Evolutionary conservation across 2,329 filamentous ascomycete species (phyloP), one percentile per base, ranked within the genome.

Genomic region (Fusarium algeriense): DNA sequence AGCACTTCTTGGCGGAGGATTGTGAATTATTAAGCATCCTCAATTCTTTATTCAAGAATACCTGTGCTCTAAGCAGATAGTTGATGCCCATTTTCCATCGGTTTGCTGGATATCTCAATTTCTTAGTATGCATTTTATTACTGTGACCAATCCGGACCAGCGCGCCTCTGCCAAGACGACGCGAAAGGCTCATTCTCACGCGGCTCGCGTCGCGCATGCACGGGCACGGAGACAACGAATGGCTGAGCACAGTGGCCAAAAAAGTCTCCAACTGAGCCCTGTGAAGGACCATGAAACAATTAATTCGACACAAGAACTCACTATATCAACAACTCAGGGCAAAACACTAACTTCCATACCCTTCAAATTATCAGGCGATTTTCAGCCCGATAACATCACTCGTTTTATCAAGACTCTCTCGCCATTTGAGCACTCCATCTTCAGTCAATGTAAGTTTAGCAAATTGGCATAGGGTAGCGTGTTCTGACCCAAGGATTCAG

Each of bases 1-100:
- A 65, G 63, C 63, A 65, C 52, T 26, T 65, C 63, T 65, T 65
- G 60, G 60, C 63, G 14, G 34, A 19, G 17, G 6, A 28, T 30
- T 15, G 15, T 32, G 15, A 58, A 58, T 58, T 57, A 32, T 26
- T 23, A 56, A 60, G n/a, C 32, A 30, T 9, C 9, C 2, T 37
- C 17, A 26, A 15, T 37, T 4, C 20, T 26, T 8, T n/a, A 8
- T 17, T 26, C 48, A 50, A 50, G 26, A 26, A 12, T 11, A 11
- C 23, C 48, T 5, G 20, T 11, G 3, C 34, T 50, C 48, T 12
- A 23, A 32, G 11, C 12, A 50, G 6, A 35, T n/a, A 19, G 10
- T 44, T 12, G 20, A 17, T 44, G 15, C 6, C 30, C 14, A 17
- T 19, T 45, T 19, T 45, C 15, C 9, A 32, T 20, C 19, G 3